Percentiles rank a stretch among this genome's conserved stretches.
phyloP scores from a whole-genome alignment of 495 filamentous ascomycete species.

The Aspergillus avenaceus region DNA sequence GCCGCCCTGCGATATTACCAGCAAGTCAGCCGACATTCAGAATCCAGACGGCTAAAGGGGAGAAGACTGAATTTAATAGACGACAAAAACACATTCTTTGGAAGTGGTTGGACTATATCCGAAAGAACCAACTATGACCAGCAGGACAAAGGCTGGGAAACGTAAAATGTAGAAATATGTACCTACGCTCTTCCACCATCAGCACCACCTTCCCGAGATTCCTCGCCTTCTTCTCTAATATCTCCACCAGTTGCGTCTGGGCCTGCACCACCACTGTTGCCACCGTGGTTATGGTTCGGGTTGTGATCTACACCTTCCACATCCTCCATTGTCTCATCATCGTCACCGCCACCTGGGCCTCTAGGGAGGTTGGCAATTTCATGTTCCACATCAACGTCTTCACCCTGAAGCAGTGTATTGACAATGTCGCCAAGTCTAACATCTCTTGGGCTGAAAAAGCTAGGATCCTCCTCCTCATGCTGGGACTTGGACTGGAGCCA shows the following conservation, averaged over 20 bases:
- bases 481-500: slow-evolving; percentile 92
- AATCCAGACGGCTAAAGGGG: background rate
- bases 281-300: slow-evolving; percentile 49
- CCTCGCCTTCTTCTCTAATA: slow-evolving; percentile 82
- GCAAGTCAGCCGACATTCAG: slow-evolving; percentile 9
- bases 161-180: slow-evolving; percentile 39
- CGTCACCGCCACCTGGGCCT: slow-evolving; percentile 48
- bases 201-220: slow-evolving; percentile 83
- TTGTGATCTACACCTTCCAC: slow-evolving; percentile 61
- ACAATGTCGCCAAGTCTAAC: slow-evolving; percentile 79
- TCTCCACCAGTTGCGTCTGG: slow-evolving; percentile 84
- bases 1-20: slow-evolving; percentile 26
- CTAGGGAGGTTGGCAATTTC: slow-evolving; percentile 65
- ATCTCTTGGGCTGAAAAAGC: slow-evolving; percentile 79
- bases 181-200: slow-evolving; percentile 99
- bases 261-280: slow-evolving; percentile 74
- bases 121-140: background rate
- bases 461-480: slow-evolving; percentile 63
- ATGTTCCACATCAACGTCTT: slow-evolving; percentile 77
- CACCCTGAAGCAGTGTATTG: slow-evolving; percentile 76
- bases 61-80: background rate
- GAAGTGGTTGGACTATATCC: slow-evolving; percentile 5
- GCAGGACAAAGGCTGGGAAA: slow-evolving; percentile 7
- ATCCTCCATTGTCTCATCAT: slow-evolving; percentile 83
- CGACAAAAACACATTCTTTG: slow-evolving; percentile 1